Percentiles rank a stretch among this genome's conserved stretches.
phyloP scores from a whole-genome alignment of 2,329 filamentous ascomycete species.

The Colletotrichum theobromicola region DNA sequence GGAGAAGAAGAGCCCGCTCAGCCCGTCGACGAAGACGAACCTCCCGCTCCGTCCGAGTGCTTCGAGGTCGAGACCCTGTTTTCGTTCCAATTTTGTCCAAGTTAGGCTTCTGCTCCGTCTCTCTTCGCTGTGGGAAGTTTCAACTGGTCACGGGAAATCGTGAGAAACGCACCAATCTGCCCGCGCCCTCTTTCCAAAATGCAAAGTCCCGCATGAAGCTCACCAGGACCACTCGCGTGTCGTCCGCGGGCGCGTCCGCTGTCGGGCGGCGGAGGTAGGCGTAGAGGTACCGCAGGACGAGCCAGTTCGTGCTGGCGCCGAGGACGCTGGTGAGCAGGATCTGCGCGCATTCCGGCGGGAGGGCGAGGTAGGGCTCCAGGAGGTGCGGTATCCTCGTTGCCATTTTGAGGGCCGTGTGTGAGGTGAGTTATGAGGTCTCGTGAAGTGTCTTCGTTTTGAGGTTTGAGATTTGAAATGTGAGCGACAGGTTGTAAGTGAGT shows the following conservation, averaged over 20 bases:
- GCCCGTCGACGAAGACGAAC: constrained; percentile 78
- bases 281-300: constrained; percentile 62
- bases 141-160: too few species aligned
- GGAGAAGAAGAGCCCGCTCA: constrained; percentile 63
- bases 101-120: rapidly evolving
- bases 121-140: too few species aligned
- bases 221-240: constrained; percentile 71
- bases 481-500: neutral
- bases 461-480: neutral
- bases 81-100: neutral
- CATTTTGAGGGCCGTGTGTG: constrained; percentile 31
- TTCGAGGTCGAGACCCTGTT: constrained; percentile 73
- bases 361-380: constrained; percentile 66
- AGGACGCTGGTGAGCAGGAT: constrained; percentile 72
- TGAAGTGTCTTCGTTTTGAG: neutral
- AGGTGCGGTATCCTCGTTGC: constrained; percentile 64
- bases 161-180: constrained; percentile 61
- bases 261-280: constrained; percentile 40
- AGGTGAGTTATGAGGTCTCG: rapidly evolving
- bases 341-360: constrained; percentile 64
- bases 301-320: constrained; percentile 70
- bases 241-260: constrained; percentile 23
- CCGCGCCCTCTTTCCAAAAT: constrained; percentile 78
- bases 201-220: constrained; percentile 81
- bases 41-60: constrained; percentile 59